Evolutionary conservation across 768 basidiomycete genomes (phyloP), one percentile per base, ranked within the genome.

Genomic region (Russula sp.): DNA sequence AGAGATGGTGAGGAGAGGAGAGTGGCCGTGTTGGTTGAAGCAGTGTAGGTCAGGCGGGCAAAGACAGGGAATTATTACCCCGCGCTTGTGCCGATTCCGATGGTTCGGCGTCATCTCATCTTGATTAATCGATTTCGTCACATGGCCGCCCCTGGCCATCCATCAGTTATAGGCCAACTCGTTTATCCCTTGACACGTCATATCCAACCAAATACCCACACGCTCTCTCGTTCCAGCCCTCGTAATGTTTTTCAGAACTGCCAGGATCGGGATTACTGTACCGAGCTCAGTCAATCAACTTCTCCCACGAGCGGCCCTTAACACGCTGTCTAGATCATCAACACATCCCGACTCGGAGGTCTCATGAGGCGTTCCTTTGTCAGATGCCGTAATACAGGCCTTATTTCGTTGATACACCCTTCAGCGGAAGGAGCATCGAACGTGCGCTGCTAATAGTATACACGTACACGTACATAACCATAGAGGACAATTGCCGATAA

Each of bases 51-150:
- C 6, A 11, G 7, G 22, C 13, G 25, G 32, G 16, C n/a, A 2
- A 3, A 38, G 25, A 20, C 29, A 42, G 13, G 5, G 2, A 18
- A 25, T 3, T 25, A n/a, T n/a, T 41, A 41, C 53, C 63, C 64
- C 65, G 59, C 64, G 60, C 49, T 61, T 61, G 52, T 3, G 50
- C 64, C 55, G 60, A 35, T 16, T 11, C 65, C 59, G 55, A 9
- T 22, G 13, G 20, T 11, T 60, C 29, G 64, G 60, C 60, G 8
- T 5, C 16, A 8, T 53, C 56, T 22, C 39, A 18, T 32, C 57
- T 52, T 34, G 50, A 49, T 38, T 11, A 0, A 63, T 63, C 62
- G 62, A 63, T 63, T 38, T n/a, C 36, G 38, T 58, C 56, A 63
- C 56, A 52, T 58, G 61, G 25, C 25, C 3, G 25, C 25, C 25